Evolutionary conservation across 176 grass and related monocot species (phyloP).

Genomic region (Rhynchospora breviuscula): DNA sequence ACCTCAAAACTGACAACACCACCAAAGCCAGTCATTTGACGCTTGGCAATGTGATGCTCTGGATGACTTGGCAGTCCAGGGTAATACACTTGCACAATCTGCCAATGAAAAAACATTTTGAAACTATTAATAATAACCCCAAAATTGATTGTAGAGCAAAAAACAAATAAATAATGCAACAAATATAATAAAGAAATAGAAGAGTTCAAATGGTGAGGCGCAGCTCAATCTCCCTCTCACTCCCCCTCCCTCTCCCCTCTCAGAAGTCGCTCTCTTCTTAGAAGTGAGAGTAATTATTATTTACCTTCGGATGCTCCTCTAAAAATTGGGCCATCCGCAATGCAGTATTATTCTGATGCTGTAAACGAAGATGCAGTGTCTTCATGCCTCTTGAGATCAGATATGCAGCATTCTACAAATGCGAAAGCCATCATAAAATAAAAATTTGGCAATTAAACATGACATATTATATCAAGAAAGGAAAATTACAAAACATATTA

Average conservation of each 20-base stretch:
- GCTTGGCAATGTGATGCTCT: constrained; percentile 96
- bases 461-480: not conserved
- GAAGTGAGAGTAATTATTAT: constrained; percentile 12
- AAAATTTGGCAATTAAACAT: not conserved
- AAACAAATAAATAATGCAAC: not conserved
- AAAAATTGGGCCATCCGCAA: constrained; percentile 98
- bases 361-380: constrained; percentile 96
- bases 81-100: constrained; percentile 88
- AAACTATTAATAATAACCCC: not conserved
- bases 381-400: constrained; percentile 95
- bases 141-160: not conserved
- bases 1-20: constrained; percentile 99
- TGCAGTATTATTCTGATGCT: constrained; percentile 90
- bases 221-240: not conserved
- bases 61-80: constrained; percentile 94
- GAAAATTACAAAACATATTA: not conserved
- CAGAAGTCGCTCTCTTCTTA: no score
- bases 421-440: constrained; percentile 1
- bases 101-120: not conserved
- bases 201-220: not conserved
- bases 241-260: no score
- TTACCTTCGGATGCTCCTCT: constrained; percentile 95
- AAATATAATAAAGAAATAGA: not conserved
- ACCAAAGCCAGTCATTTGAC: constrained; percentile 98
- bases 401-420: constrained; percentile 89